Percentiles rank a stretch among this genome's conserved stretches.
Evolutionary conservation across 495 filamentous ascomycete species (phyloP).

Genomic region (Aspergillus olivimuriae): DNA sequence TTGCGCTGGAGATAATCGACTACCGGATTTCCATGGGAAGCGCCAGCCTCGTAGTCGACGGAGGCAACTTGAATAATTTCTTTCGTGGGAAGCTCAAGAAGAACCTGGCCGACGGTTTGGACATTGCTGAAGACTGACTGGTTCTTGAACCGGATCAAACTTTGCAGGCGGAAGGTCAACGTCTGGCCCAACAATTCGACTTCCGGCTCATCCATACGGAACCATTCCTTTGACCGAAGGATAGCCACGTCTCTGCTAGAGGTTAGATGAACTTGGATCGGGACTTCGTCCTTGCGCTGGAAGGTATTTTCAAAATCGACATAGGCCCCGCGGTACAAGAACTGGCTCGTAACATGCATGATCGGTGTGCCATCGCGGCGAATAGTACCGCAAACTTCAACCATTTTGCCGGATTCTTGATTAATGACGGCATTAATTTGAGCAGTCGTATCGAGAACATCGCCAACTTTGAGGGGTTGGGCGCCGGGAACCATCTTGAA

Average conservation of each 20-base stretch:
- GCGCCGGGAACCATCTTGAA: slow-evolving; percentile 98
- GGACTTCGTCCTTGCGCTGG: slow-evolving; percentile 92
- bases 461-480: slow-evolving; percentile 87
- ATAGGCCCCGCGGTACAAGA: slow-evolving; percentile 90
- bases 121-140: slow-evolving; percentile 87
- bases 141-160: slow-evolving; percentile 89
- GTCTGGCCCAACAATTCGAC: slow-evolving; percentile 85
- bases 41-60: slow-evolving; percentile 85
- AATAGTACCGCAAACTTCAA: slow-evolving; percentile 96
- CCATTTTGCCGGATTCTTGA: slow-evolving; percentile 98
- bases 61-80: slow-evolving; percentile 94
- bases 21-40: slow-evolving; percentile 92
- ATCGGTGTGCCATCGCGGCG: slow-evolving; percentile 78
- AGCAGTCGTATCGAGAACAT: slow-evolving; percentile 86
- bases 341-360: slow-evolving; percentile 98
- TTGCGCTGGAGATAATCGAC: slow-evolving; percentile 92
- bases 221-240: slow-evolving; percentile 94
- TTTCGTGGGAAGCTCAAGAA: slow-evolving; percentile 94
- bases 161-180: slow-evolving; percentile 92
- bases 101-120: slow-evolving; percentile 85
- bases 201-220: slow-evolving; percentile 72
- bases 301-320: slow-evolving; percentile 95
- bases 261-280: slow-evolving; percentile 85
- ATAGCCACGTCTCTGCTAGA: slow-evolving; percentile 89
- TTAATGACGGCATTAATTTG: slow-evolving; percentile 98